Conservation (phyloP, 1,284 basidiomycete species). For the Leccinum insigne region DNA sequence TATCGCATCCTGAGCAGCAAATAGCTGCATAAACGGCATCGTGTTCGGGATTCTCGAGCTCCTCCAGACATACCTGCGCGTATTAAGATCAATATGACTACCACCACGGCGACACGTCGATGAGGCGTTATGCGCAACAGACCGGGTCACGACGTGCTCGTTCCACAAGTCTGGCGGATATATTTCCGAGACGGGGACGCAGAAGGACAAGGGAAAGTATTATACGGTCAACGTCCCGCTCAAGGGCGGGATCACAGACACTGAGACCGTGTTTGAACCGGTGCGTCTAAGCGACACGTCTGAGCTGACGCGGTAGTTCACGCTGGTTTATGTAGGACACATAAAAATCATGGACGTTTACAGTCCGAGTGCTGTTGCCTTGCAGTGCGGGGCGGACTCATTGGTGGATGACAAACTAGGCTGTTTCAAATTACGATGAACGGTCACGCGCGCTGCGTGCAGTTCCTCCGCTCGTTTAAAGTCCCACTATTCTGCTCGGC, state of each 20-base stretch:
- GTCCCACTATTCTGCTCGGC: slow-evolving; percentile 92
- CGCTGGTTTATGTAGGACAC: slow-evolving; percentile 60
- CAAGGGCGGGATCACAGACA: slow-evolving; percentile 91
- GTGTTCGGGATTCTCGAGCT: slow-evolving; percentile 91
- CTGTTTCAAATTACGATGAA: slow-evolving; percentile 97
- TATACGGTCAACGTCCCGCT: slow-evolving; percentile 95
- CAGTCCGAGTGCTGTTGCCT: slow-evolving; percentile 85
- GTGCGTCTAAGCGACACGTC: slow-evolving; percentile 45
- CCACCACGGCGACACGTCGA: slow-evolving; percentile 98
- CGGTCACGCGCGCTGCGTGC: slow-evolving; percentile 91
- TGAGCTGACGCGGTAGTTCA: not conserved
- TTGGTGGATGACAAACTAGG: slow-evolving; percentile 96
- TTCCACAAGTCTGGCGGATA: slow-evolving; percentile 81
- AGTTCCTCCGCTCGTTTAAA: slow-evolving; percentile 83
- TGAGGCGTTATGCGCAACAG: slow-evolving; percentile 97
- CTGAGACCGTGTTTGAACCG: slow-evolving; percentile 79
- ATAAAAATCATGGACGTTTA: slow-evolving; percentile 86
- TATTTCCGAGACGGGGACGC: slow-evolving; percentile 95
- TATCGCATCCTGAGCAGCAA: slow-evolving; percentile 80
- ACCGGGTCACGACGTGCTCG: slow-evolving; percentile 94
- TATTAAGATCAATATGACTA: slow-evolving; percentile 98
- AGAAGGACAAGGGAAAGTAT: slow-evolving; percentile 83
- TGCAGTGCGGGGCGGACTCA: slow-evolving; percentile 97
- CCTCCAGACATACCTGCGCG: slow-evolving; percentile 78
- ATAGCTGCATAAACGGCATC: slow-evolving; percentile 98